Evolutionary conservation across 2,329 filamentous ascomycete genomes (phyloP), one percentile per base, ranked within the genome.

Genomic region (Penicillium glabrum): DNA sequence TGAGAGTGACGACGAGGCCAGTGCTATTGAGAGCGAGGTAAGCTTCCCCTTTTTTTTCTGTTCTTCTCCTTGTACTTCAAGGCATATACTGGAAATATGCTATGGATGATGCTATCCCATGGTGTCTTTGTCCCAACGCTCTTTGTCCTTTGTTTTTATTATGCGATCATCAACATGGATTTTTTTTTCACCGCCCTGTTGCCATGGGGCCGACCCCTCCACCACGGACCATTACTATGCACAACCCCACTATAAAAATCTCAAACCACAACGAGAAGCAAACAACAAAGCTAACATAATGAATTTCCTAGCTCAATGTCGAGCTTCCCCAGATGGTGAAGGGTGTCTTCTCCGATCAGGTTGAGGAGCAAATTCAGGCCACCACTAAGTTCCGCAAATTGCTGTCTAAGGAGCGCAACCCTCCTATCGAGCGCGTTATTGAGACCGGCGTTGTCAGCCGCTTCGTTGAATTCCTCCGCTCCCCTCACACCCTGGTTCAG

Each of bases 361-460:
- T 99, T 78, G 95, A 99, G 74, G 86, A 90, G 67, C 95, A 99
- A 80, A 99, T 99, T 69, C 88, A 93, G 79, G 92, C 93, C 57
- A 99, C 95, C 27, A 99, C 95, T 67, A 97, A 96, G 78, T 99
- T 99, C 84, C 85, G 95, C 75, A 99, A 99, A 84, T 86, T 99
- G 43, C 83, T 99, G 27, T 97, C 92, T 66, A 99, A 99, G 82
- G 95, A 99, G 83, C 91, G 95, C 73, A 99, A 99, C 82, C 95
- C 95, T 46, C 95, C 95, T 46, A 99, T 99, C 75, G 95, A 99
- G 82, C 92, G 96, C 75, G 95, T 99, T 67, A 99, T 99, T 79
- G 96, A 98, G 85, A 98, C 95, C 58, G 95, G 95, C 72, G 95
- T 99, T 63, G 95, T 99, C 66, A 89, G 87, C 82, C 90, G 95